Evolutionary conservation across 176 grass and related monocot genomes (phyloP), one percentile per base, ranked within the genome.

Genomic region (Oryza australiensis): DNA sequence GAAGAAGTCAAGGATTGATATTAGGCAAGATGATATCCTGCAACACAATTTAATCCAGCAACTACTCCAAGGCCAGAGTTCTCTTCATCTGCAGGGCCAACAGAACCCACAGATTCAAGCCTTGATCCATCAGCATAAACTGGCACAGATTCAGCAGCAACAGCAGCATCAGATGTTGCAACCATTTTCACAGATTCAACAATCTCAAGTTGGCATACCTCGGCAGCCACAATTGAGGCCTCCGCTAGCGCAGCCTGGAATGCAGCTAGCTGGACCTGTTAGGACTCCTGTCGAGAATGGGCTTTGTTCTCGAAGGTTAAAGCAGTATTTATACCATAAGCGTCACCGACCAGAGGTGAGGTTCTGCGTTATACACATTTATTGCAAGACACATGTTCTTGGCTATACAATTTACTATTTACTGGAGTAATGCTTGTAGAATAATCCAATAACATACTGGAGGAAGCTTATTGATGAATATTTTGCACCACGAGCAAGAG

Each of bases 271-370:
- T 74, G 83, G 81, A 29, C 88, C 85, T 71, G 88, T 87, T 75
- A 94, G 91, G 71, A 82, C 85, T 66, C 81, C 90, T 64, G 68
- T 86, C 4, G 93, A 94, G 70, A 94, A 78, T 28, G 93, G 89
- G 51, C 77, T 99, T 66, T 99, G 97, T 86, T 91, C 91, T 79
- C 91, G 97, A 75, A 81, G 91, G 59, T 79, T 99, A 89, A 91
- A 86, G 93, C 97, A 99, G 63, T 99, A 94, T 82, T 83, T 99
- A 34, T 99, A 89, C 79, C 97, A 99, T 81, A 92, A 95, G 66
- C 89, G 93, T 78, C 91, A 99, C 72, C 82, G 89, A 1, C 87
- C 97, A 64, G 71, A 85, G 69, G 97, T 99, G 57, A 88, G 87
- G 75, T 88, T 45, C 6, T 88, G 42, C 55, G 13, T 75, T 66